These are phyloP conservation scores for Tricholoma terreum DNA, from an alignment of 768 basidiomycete genomes.

Conservation along the genomic window DNA sequence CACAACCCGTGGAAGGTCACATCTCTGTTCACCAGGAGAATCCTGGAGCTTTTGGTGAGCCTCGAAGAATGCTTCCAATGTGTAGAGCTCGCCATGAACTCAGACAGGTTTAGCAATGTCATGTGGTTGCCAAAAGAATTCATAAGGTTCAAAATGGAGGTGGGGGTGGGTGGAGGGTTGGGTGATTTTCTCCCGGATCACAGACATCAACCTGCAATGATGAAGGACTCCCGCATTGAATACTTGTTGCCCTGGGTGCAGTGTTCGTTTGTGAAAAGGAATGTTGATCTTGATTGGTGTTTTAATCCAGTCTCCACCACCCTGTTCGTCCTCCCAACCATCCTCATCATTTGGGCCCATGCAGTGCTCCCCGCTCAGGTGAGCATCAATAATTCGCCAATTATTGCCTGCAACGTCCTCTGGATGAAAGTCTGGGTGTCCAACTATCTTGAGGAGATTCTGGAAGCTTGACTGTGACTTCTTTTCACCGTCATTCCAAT, in stretches of 20 bases:
- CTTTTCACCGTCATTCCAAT: slow-evolving; percentile 1
- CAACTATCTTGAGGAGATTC: slow-evolving; percentile 5
- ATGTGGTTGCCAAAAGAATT: slow-evolving; percentile 12
- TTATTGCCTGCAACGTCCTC: slow-evolving; percentile 7
- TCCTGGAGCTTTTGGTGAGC: slow-evolving; percentile 9
- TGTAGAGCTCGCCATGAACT: slow-evolving; percentile 18
- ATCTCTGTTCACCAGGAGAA: slow-evolving; percentile 4
- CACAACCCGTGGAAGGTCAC: slow-evolving; percentile 14
- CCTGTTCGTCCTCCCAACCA: background rate
- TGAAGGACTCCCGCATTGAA: slow-evolving; percentile 9
- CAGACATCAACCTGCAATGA: slow-evolving; percentile 15
- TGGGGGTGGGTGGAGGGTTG: background rate
- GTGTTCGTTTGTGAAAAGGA: slow-evolving; percentile 8
- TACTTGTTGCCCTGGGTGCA: background rate
- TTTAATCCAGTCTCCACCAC: slow-evolving; percentile 16
- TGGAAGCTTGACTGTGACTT: slow-evolving; percentile 7
- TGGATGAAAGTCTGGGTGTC: background rate
- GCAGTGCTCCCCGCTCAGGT: background rate
- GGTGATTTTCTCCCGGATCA: slow-evolving; percentile 11
- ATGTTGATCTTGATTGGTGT: slow-evolving; percentile 6
- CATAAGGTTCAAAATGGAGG: slow-evolving; percentile 20
- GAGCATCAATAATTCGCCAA: slow-evolving; percentile 8
- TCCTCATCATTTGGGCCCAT: background rate
- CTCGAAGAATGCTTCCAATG: slow-evolving; percentile 13
- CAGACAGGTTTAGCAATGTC: background rate